Evolutionary conservation across 2,329 filamentous ascomycete species (phyloP).

Genomic region (Neoscytalidium dimidiatum): DNA sequence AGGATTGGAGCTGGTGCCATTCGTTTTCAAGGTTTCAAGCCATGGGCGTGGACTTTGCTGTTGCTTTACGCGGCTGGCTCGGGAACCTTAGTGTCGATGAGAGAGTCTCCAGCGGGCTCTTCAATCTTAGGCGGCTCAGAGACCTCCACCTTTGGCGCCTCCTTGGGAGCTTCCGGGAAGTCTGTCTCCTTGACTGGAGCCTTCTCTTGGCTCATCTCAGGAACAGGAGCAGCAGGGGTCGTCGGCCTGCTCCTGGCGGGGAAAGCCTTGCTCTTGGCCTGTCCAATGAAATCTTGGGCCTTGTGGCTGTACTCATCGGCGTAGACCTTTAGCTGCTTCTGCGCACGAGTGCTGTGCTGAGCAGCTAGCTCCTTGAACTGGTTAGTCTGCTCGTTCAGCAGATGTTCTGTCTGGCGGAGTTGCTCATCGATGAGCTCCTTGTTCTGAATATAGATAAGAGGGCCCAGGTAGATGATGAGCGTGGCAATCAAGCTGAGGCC

Average conservation of each 20-base stretch:
- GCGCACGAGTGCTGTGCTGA: slow-evolving; percentile 60
- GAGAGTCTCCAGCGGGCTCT: neutral
- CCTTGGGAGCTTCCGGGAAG: slow-evolving; percentile 32
- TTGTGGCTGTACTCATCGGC: slow-evolving; percentile 62
- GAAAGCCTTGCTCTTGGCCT: slow-evolving; percentile 27
- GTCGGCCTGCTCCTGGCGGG: slow-evolving; percentile 4
- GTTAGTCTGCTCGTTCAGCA: slow-evolving; percentile 59
- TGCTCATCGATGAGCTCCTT: slow-evolving; percentile 64
- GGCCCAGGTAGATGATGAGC: slow-evolving; percentile 58
- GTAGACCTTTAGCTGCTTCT: slow-evolving; percentile 59
- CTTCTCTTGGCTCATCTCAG: slow-evolving; percentile 28
- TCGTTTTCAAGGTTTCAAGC: neutral
- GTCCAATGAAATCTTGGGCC: slow-evolving; percentile 54
- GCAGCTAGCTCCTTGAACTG: slow-evolving; percentile 63
- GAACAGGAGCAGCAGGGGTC: slow-evolving; percentile 2
- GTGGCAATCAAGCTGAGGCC: slow-evolving; percentile 61
- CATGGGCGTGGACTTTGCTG: neutral
- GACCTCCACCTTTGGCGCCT: slow-evolving; percentile 23
- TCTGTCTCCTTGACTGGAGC: slow-evolving; percentile 38
- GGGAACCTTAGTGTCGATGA: neutral
- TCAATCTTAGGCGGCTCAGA: neutral
- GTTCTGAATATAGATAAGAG: slow-evolving; percentile 66
- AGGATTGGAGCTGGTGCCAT: neutral
- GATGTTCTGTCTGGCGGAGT: slow-evolving; percentile 54
- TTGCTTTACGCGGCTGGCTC: slow-evolving; percentile 1